Evolutionary conservation across 768 basidiomycete species (phyloP).

Genomic region (Trametes sanguinea): DNA sequence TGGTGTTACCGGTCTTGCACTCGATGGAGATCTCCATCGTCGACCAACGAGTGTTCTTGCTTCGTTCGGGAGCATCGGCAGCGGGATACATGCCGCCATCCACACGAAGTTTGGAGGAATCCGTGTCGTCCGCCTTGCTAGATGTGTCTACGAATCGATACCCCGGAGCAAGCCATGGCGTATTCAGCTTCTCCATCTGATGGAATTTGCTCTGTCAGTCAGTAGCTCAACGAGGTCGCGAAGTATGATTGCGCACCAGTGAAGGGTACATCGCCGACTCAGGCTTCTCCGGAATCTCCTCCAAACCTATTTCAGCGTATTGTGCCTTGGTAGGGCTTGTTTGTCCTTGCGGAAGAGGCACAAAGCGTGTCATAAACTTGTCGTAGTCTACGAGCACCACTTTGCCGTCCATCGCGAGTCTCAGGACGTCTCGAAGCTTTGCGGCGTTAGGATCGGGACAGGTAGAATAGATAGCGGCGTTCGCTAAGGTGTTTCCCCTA

Average conservation of each 20-base stretch:
- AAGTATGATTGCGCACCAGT: no score
- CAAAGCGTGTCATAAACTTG: neutral
- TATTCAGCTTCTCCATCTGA: neutral
- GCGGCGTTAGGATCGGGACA: no score
- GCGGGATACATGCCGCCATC: conserved; percentile 3
- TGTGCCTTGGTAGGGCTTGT: no score
- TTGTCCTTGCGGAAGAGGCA: no score
- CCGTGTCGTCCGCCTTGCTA: neutral
- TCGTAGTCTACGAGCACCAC: neutral
- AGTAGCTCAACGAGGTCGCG: neutral
- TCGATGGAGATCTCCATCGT: conserved; percentile 7
- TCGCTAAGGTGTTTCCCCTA: no score
- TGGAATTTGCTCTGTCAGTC: neutral
- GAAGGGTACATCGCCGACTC: neutral
- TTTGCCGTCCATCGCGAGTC: neutral
- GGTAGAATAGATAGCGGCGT: no score
- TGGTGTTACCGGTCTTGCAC: neutral
- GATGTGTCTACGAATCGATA: neutral
- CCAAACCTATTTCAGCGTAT: no score
- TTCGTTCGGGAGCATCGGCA: neutral
- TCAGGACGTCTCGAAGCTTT: neutral
- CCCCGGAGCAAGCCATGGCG: neutral
- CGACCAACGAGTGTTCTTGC: neutral
- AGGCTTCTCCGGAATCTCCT: neutral
- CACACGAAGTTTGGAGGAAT: neutral